Base-by-base conservation (phyloP, 257 asterid species). In the Solanum bulbocastanum region DNA sequence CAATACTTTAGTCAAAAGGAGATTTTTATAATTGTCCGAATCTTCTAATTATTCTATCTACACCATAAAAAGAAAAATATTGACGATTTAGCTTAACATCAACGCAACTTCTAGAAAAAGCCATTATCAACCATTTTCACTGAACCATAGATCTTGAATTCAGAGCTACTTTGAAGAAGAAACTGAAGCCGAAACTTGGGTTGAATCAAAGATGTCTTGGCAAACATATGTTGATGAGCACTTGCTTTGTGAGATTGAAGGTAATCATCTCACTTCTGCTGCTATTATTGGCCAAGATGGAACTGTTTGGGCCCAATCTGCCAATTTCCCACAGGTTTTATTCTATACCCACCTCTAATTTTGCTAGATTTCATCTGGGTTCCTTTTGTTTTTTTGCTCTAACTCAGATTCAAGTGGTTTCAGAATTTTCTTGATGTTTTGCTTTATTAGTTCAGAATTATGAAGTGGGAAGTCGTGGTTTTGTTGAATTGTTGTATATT, bases 221-320 rank as follows among this genome's bases (percentile, higher is more conserved):
- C 87, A 90, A 40, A 30, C 72, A 14, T 90, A 90, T 58, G 92
- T 90, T 4, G 87, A 81, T 44, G 92, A 90, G 2, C 92, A 90
- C 87, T 87, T 90, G 90, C 11, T 90, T 46, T 90, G 92, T 87
- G 92, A 88, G 85, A 90, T 85, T 49, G 92, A 90, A 40, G 91
- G 92, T 40, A 90, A 88, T 15, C 88, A 87, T 69, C 92, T 90
- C 88, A 84, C 76, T 39, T 72, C 92, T 33, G 92, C 92, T 5
- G 92, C 90, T 85, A 90, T 88, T 35, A 58, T 88, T 8, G 92
- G 91, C 39, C 90, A 90, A 11, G 92, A 90, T 15, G 92, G 91
- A 56, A 78, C 91, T 46, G 89, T 86, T 39, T 90, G 90, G 91
- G 91, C 92, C 14, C 88, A 85, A 83, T 88, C 91, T 68, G 20